Conservation (phyloP, 2,329 filamentous ascomycete genomes). For the Domatiomyces globalis region DNA sequence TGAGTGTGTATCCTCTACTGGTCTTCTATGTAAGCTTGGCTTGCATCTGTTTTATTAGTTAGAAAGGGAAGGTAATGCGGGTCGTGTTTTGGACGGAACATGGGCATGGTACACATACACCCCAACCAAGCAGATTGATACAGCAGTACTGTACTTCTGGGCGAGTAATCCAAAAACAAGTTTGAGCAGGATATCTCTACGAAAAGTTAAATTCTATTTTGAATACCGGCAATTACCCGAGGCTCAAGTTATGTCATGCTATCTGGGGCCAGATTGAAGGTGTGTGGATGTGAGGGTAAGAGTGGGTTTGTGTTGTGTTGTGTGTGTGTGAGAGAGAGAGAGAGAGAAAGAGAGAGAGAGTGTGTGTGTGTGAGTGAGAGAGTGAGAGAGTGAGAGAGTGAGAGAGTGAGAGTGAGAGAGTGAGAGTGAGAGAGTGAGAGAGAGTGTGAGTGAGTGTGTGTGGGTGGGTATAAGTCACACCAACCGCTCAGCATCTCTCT, state of each 20-base stretch:
- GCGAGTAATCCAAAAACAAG: neutral
- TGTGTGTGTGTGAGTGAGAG: too few species aligned
- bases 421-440: neutral
- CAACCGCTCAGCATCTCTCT: neutral
- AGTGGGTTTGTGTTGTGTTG: too few species aligned
- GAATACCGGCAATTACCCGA: neutral
- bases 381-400: neutral
- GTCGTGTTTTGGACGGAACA: neutral
- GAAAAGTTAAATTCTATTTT: neutral
- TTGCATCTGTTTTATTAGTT: conserved; percentile 95
- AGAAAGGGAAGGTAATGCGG: conserved; percentile 19
- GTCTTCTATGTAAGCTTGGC: conserved; percentile 90
- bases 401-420: too few species aligned
- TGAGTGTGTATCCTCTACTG: conserved; percentile 88
- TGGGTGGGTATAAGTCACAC: neutral
- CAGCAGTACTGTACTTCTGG: neutral
- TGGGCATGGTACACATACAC: neutral
- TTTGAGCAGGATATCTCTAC: neutral
- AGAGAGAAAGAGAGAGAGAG: too few species aligned
- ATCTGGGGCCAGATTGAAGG: neutral
- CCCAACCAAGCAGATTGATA: neutral
- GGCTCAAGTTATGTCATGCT: neutral
- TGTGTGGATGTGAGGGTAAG: neutral
- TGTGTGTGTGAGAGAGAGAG: too few species aligned
- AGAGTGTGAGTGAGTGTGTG: too few species aligned